Conservation (phyloP, 1,139 yeast genomes). For the Saccharomyces hybrid region DNA sequence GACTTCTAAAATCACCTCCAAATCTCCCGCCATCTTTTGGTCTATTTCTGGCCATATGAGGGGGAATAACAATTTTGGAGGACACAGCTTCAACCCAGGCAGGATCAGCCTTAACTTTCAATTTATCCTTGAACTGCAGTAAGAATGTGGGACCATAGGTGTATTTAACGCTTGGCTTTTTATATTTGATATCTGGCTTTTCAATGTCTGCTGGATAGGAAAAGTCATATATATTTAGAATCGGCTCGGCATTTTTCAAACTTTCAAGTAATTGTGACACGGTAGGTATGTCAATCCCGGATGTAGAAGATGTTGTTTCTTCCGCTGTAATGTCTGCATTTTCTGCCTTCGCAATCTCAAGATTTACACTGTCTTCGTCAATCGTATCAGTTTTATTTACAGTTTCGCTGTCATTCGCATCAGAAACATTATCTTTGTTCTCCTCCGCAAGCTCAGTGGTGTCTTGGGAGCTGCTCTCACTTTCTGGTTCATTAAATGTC, state of each 20-base stretch:
- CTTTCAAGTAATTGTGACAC: constrained; percentile 49
- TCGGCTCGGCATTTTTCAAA: constrained; percentile 43
- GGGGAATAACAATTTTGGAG: no score
- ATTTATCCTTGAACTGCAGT: no score
- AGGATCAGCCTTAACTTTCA: no score
- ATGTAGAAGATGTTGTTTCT: not conserved
- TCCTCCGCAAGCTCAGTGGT: not conserved
- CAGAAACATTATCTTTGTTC: not conserved
- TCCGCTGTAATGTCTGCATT: not conserved
- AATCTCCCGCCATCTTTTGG: constrained; percentile 24
- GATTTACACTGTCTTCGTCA: not conserved
- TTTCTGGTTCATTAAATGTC: constrained; percentile 3
- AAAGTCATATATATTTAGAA: constrained; percentile 48
- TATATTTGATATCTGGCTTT: constrained; percentile 46
- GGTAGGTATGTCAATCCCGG: constrained; percentile 23
- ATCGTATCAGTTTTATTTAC: not conserved
- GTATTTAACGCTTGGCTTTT: constrained; percentile 32
- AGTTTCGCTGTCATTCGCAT: not conserved
- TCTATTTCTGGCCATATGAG: constrained; percentile 14
- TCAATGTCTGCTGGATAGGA: constrained; percentile 56
- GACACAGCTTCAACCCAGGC: no score
- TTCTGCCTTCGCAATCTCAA: not conserved
- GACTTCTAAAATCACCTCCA: constrained; percentile 26
- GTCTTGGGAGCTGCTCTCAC: not conserved
- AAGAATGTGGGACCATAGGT: no score